Base-by-base conservation (phyloP, 148 eudicot genomes). In the Oxyria digyna region DNA sequence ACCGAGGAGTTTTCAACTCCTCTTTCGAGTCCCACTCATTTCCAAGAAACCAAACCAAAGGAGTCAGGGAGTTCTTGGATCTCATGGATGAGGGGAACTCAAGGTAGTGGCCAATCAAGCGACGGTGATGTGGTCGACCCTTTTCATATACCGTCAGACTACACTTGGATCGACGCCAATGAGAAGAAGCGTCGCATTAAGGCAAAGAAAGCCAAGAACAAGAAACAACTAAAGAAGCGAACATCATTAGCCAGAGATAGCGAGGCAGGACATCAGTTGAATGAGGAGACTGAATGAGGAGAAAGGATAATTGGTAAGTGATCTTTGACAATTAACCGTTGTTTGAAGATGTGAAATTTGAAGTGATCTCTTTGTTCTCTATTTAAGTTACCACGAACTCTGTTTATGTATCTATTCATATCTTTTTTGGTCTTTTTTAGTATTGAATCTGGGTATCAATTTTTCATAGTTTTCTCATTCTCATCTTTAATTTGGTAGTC, bases 1-100 rank as follows among this genome's bases (percentile, higher is more conserved):
- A 4, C 72, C 66, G 97, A 91, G 31, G 91, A 91, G 78, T 91
- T 91, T 68, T 81, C 89, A 13, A 91, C 97, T 24, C 97, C 97
- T 13, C 97, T 90, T 74, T 89, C 97, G 13, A 91, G 96, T 41
- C 97, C 97, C 12, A 11, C 63, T 55, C 55, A 69, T 49, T 69
- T 29, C 33, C 71, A 48, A 69, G 71, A 69, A 5, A 79, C 77
- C 76, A 71, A 59, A 21, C 77, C 32, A 71, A 74, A 7, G 63
- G 78, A 70, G 10, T 71, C 77, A 1, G 65, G 49, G 18, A 67
- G 74, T 37, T 83, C 96, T 57, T 89, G 96, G 91, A 81, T 85
- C 67, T 83, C 82, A 69, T 89, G 96, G 96, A 83, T 83, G 62
- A 89, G 87, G 75, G 52, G 80, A 64, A 77, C 77, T 40, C 77